Base-by-base conservation (phyloP, 352 stramenopile species). In the Globisporangium cystogenes region DNA sequence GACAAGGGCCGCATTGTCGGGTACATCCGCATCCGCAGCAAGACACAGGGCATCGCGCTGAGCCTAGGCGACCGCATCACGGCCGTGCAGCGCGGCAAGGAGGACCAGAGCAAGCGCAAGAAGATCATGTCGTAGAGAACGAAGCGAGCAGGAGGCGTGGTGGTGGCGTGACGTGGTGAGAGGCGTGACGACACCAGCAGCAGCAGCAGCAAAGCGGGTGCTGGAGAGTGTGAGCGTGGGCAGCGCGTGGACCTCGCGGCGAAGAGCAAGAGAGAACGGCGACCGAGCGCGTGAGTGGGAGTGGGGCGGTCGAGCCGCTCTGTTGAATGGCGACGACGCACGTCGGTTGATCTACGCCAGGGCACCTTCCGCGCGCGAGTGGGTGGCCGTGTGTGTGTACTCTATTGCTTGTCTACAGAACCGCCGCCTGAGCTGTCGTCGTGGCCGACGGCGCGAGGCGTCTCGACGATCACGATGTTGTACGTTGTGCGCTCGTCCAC, bases 41-140 rank as follows among this genome's bases (percentile, higher is more conserved):
- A 99, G 83, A 99, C 98, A 50, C 97, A 99, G 72, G 98, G 98
- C 50, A 99, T 99, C 70, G 98, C 98, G 23, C 78, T 99, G 49
- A 99, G 95, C 64, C 74, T 99, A 51, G 97, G 97, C 51, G 97
- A 99, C 67, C 88, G 97, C 36, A 99, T 99, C 65, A 99, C 96
- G 51, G 92, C 90, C 48, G 93, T 99, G 48, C 96, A 99, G 75
- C 80, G 92, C 37, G 69, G 79, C 54, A 86, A 89, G 45, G 82
- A 93, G 45, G 82, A 95, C 44, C 81, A 88, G 62, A 75, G 66
- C 68, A 92, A 95, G 76, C 72, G 76, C 41, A 92, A 92, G 73
- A 87, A 91, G 62, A 59, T 87, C 21, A 57, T 86, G 44, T 69
- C 71, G 50, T 89, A 92, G 66, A 67, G 23, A 51, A 46, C 26